These are phyloP conservation scores for Multifurca ochricompacta DNA, from an alignment of 768 basidiomycete genomes.

Conservation along the genomic window DNA sequence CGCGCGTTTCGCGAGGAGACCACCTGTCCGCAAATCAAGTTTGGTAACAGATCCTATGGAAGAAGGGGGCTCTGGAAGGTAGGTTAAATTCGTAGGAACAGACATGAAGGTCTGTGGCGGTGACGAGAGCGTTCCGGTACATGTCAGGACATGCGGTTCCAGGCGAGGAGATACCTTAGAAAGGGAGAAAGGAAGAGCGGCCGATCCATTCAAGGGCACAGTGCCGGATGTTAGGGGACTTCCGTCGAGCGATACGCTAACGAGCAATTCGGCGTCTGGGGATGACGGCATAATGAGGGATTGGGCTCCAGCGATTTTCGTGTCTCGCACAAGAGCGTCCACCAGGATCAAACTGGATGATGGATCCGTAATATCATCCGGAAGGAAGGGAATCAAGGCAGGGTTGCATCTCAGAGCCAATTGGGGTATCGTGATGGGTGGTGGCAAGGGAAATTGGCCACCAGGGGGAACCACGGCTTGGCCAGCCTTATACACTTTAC, in stretches of 20 bases:
- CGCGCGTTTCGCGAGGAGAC: slow-evolving; percentile 34
- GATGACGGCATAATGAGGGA: slow-evolving; percentile 26
- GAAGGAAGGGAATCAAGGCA: slow-evolving; percentile 40
- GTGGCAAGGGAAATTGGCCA: slow-evolving; percentile 36
- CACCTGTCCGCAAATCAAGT: slow-evolving; percentile 40
- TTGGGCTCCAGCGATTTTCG: slow-evolving; percentile 29
- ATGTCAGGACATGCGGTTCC: slow-evolving; percentile 29
- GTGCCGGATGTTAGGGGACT: slow-evolving; percentile 20
- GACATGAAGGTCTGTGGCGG: slow-evolving; percentile 28
- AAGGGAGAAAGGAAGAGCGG: slow-evolving; percentile 32
- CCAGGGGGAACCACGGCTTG: slow-evolving; percentile 38
- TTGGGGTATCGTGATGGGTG: slow-evolving; percentile 30
- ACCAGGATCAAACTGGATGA: slow-evolving; percentile 29
- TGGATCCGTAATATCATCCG: slow-evolving; percentile 28
- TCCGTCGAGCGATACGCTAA: slow-evolving; percentile 30
- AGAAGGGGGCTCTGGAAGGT: slow-evolving; percentile 32
- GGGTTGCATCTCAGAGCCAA: slow-evolving; percentile 42
- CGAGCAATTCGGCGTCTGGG: slow-evolving; percentile 16
- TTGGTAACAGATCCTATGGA: slow-evolving; percentile 37
- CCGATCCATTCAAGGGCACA: slow-evolving; percentile 34
- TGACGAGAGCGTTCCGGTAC: slow-evolving; percentile 25
- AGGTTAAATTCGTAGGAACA: slow-evolving; percentile 30
- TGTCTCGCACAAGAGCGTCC: slow-evolving; percentile 33
- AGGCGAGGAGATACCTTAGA: slow-evolving; percentile 26
- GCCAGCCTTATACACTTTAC: slow-evolving; percentile 40